A percentile compares a stretch with the other conserved stretches of the same genome.
Conservation (phyloP, 768 basidiomycete species). For the Boletus vermiculosoides region DNA sequence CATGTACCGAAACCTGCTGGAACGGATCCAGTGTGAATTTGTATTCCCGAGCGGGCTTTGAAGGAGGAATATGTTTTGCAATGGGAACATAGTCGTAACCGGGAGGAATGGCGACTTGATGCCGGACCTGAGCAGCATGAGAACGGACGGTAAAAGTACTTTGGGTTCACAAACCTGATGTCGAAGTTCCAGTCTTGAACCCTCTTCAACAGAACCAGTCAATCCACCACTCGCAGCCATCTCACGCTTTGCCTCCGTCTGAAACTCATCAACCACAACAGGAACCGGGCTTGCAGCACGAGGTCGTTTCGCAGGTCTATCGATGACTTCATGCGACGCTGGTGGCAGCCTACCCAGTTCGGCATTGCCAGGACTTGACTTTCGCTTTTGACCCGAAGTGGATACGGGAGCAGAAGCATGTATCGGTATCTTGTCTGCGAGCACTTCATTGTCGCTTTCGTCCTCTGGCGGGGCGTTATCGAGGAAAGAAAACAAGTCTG, state of each 20-base stretch:
- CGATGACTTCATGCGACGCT: conserved; percentile 30
- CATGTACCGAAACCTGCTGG: conserved; percentile 90
- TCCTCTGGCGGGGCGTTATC: conserved; percentile 20
- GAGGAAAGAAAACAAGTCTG: conserved; percentile 35
- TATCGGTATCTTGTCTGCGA: not conserved
- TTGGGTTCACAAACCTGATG: conserved; percentile 56
- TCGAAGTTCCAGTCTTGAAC: conserved; percentile 69
- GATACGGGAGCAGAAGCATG: not conserved
- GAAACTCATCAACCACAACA: conserved; percentile 89
- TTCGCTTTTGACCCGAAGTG: conserved; percentile 24
- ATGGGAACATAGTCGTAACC: conserved; percentile 91
- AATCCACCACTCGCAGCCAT: conserved; percentile 87
- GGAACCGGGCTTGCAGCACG: conserved; percentile 66
- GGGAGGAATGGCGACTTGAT: conserved; percentile 94
- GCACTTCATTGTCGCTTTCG: conserved; percentile 28
- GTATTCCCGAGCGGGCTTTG: conserved; percentile 89
- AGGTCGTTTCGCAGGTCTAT: conserved; percentile 50
- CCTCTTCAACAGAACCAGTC: conserved; percentile 67
- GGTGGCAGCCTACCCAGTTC: conserved; percentile 6
- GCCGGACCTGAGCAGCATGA: conserved; percentile 63
- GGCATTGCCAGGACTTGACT: conserved; percentile 13
- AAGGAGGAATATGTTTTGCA: conserved; percentile 84
- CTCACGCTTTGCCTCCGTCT: conserved; percentile 90
- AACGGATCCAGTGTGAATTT: conserved; percentile 98
- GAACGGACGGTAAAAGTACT: not conserved